Conservation (phyloP, 2,329 filamentous ascomycete genomes). For the Ophiocordyceps polyrhachis-furcata region DNA sequence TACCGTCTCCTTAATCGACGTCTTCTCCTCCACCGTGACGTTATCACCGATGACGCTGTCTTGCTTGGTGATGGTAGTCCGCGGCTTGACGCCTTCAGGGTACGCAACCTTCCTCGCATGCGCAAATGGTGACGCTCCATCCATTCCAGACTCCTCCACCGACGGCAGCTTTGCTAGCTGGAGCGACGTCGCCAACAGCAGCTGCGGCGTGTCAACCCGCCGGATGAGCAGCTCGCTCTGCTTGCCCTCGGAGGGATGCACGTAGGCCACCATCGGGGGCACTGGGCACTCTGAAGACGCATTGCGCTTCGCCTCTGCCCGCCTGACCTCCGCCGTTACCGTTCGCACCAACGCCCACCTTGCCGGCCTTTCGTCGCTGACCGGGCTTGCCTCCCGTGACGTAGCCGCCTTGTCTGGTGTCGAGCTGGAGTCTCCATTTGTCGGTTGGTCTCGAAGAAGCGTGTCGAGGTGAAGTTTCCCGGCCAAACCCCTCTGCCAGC, state of each 20-base stretch:
- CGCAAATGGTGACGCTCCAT: slow-evolving; percentile 50
- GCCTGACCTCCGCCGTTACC: background rate
- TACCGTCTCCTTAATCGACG: slow-evolving; percentile 80
- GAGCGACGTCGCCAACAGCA: slow-evolving; percentile 67
- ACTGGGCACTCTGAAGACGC: slow-evolving; percentile 18
- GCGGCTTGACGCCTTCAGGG: slow-evolving; percentile 60
- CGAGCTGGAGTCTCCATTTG: slow-evolving; percentile 19
- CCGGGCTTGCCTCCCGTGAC: slow-evolving; percentile 8
- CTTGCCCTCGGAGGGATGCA: slow-evolving; percentile 41
- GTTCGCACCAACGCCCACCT: background rate
- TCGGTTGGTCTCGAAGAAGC: slow-evolving; percentile 27
- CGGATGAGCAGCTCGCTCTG: slow-evolving; percentile 48
- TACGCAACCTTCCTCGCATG: slow-evolving; percentile 67
- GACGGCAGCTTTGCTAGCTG: slow-evolving; percentile 71
- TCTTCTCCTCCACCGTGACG: slow-evolving; percentile 73
- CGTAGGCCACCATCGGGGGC: slow-evolving; percentile 64
- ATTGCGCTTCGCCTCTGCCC: background rate
- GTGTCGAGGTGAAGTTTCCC: slow-evolving; percentile 58
- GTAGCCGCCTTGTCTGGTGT: slow-evolving; percentile 11
- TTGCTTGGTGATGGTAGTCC: slow-evolving; percentile 62
- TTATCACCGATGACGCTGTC: slow-evolving; percentile 80
- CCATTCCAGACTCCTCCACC: slow-evolving; percentile 40
- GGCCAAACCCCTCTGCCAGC: slow-evolving; percentile 68
- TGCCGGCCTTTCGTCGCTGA: slow-evolving; percentile 3
- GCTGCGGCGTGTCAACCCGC: slow-evolving; percentile 69